Percentiles rank a stretch among this genome's conserved stretches.
phyloP scores from a whole-genome alignment of 2,329 filamentous ascomycete genomes.

The Cryphonectria nitschkei region DNA sequence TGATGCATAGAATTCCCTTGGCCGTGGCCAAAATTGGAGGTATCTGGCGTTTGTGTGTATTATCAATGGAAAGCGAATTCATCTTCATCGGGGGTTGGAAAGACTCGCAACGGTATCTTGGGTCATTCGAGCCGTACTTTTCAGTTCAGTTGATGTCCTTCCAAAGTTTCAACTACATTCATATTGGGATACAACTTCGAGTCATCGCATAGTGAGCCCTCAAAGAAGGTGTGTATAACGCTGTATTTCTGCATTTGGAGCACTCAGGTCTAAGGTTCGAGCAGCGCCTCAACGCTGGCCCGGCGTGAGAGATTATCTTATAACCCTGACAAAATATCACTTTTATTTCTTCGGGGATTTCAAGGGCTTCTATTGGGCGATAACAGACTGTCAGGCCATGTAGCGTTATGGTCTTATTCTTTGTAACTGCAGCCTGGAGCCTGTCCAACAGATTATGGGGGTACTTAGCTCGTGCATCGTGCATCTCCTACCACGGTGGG shows the following conservation, averaged over 20 bases:
- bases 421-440: too few relatives aligned
- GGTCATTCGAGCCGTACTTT: not conserved
- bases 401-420: too few relatives aligned
- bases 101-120: not conserved
- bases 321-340: not conserved
- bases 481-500: too few relatives aligned
- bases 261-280: not conserved
- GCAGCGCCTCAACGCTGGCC: not conserved
- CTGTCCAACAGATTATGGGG: too few relatives aligned
- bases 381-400: too few relatives aligned
- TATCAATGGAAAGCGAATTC: not conserved
- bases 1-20: not conserved
- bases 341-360: too few relatives aligned
- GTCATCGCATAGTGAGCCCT: not conserved
- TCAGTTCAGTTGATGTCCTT: not conserved
- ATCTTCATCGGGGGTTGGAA: too few relatives aligned
- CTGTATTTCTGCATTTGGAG: not conserved
- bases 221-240: not conserved
- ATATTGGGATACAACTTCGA: not conserved
- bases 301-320: not conserved
- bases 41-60: constrained; percentile 2
- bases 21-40: not conserved
- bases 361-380: too few relatives aligned
- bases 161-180: not conserved
- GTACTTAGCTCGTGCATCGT: too few relatives aligned